Percentiles rank a stretch among this genome's conserved stretches.
phyloP scores from a whole-genome alignment of 768 basidiomycete genomes.

The Porpolomopsis calyptriformis region DNA sequence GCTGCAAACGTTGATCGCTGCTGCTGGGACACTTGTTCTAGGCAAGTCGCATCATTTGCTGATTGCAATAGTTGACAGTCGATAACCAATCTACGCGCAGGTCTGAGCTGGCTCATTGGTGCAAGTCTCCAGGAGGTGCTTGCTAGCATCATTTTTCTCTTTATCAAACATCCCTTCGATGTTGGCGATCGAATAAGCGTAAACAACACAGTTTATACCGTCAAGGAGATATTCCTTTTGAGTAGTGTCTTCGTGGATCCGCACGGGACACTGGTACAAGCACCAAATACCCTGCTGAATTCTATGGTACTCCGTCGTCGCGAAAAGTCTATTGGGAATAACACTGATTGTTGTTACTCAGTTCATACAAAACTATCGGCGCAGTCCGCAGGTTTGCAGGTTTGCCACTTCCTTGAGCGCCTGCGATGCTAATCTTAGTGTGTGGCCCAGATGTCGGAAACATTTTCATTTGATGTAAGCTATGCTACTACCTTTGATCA shows the following conservation, averaged over 20 bases:
- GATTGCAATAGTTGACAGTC: background rate
- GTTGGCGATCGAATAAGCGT: conserved; percentile 65
- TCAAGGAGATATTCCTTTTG: conserved; percentile 80
- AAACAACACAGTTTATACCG: conserved; percentile 50
- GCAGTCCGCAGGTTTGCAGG: conserved; percentile 50
- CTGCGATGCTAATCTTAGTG: background rate
- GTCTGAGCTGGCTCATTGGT: conserved; percentile 82
- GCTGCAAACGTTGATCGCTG: conserved; percentile 63
- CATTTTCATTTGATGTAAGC: conserved; percentile 70
- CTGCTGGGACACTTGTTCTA: conserved; percentile 52
- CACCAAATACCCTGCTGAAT: conserved; percentile 56
- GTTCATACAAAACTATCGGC: conserved; percentile 64
- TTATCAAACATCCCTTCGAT: conserved; percentile 78
- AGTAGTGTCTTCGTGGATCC: conserved; percentile 63
- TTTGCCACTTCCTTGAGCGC: background rate
- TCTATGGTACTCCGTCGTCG: conserved; percentile 27
- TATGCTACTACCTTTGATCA: conserved; percentile 75
- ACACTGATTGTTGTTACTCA: conserved; percentile 17
- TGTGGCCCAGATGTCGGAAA: conserved; percentile 55
- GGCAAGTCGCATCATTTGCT: conserved; percentile 21
- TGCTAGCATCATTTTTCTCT: conserved; percentile 82
- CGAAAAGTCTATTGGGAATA: conserved; percentile 2
- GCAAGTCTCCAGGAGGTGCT: conserved; percentile 70
- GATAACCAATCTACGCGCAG: conserved; percentile 19
- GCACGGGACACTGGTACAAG: conserved; percentile 53